Conservation (phyloP, 495 filamentous ascomycete species). For the Pseudoneurospora amorphoporcata region DNA sequence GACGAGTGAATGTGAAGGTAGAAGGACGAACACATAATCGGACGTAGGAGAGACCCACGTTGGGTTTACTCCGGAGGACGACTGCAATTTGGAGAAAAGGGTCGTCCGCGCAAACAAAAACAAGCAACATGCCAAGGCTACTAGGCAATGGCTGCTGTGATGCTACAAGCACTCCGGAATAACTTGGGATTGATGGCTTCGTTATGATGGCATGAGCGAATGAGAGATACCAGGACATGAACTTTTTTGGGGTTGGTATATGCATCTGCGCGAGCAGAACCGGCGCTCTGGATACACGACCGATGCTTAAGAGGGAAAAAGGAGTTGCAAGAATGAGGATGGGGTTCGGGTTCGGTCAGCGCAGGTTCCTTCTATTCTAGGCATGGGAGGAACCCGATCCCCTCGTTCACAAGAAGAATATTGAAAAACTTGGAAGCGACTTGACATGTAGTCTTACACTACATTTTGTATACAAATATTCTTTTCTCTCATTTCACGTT, state of each 20-base stretch:
- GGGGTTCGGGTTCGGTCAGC: neutral
- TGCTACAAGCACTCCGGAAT: neutral
- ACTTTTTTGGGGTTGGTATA: neutral
- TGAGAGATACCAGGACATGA: neutral
- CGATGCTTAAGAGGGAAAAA: neutral
- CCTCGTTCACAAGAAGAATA: neutral
- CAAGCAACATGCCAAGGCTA: neutral
- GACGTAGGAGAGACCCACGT: neutral
- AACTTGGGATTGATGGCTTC: neutral
- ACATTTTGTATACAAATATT: neutral
- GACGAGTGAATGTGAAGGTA: conserved; percentile 22
- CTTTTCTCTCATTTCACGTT: neutral
- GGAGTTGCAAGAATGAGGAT: neutral
- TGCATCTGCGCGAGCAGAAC: neutral
- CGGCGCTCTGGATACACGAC: neutral
- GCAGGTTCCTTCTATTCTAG: neutral
- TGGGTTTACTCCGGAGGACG: neutral
- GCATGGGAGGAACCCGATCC: neutral
- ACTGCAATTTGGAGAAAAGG: neutral
- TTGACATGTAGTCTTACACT: neutral
- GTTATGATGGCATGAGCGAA: neutral
- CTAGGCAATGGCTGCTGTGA: neutral
- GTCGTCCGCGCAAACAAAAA: neutral
- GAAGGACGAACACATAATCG: neutral
- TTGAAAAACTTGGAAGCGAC: neutral